Conservation (phyloP, 768 basidiomycete genomes). For the Daedalea quercina region DNA sequence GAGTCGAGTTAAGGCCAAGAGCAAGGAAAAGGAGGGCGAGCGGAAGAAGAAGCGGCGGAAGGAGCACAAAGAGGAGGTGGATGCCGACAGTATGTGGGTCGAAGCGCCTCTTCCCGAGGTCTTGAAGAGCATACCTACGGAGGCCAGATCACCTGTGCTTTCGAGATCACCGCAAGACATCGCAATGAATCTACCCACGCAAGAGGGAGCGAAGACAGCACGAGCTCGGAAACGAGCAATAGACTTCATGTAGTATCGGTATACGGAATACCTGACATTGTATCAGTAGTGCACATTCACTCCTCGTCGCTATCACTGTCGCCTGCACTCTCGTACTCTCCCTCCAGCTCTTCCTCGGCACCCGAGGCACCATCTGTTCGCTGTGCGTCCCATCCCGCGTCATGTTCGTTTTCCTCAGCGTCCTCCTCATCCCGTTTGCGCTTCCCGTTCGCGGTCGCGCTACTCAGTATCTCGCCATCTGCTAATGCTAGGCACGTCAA, state of each 20-base stretch:
- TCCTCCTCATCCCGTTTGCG: slow-evolving; percentile 33
- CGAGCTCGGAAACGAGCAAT: slow-evolving; percentile 18
- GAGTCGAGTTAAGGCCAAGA: slow-evolving; percentile 3
- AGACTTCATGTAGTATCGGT: slow-evolving; percentile 16
- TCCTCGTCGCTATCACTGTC: slow-evolving; percentile 26
- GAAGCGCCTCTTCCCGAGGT: slow-evolving; percentile 53
- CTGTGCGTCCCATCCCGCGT: slow-evolving; percentile 21
- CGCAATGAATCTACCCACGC: not conserved
- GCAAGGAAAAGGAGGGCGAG: slow-evolving; percentile 23
- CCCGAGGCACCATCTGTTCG: slow-evolving; percentile 5
- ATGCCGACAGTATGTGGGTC: slow-evolving; percentile 59
- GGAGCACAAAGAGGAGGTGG: slow-evolving; percentile 36
- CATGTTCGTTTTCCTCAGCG: slow-evolving; percentile 24
- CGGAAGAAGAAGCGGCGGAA: slow-evolving; percentile 23
- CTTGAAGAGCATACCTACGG: slow-evolving; percentile 33
- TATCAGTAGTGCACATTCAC: slow-evolving; percentile 13
- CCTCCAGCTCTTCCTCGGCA: slow-evolving; percentile 9
- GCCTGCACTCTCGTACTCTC: slow-evolving; percentile 19
- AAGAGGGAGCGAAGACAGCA: slow-evolving; percentile 1
- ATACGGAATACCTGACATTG: slow-evolving; percentile 1
- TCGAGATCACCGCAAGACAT: not conserved
- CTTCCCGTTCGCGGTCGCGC: slow-evolving; percentile 23
- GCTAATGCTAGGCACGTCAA: slow-evolving; percentile 69
- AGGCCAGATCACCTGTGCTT: not conserved
- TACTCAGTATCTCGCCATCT: slow-evolving; percentile 32